Evolutionary conservation across 2,329 filamentous ascomycete species (phyloP).

Genomic region (Alternaria longipes): DNA sequence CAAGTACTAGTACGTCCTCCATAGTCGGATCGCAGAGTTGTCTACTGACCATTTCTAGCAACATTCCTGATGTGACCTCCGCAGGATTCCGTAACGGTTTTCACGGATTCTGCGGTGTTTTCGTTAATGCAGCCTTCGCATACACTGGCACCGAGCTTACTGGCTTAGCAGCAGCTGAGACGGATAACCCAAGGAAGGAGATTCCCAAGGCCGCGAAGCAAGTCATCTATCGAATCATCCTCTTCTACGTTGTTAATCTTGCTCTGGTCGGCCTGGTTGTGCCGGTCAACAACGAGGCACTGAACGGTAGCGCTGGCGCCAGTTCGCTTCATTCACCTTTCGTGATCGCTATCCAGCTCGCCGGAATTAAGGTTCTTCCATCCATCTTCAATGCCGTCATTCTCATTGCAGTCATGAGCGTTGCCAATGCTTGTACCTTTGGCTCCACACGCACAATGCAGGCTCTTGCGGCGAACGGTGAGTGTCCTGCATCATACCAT

Average conservation of each 20-base stretch:
- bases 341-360: slow-evolving; percentile 69
- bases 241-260: slow-evolving; percentile 55
- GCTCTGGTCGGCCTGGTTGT: slow-evolving; percentile 54
- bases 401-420: slow-evolving; percentile 66
- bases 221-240: slow-evolving; percentile 55
- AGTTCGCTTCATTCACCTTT: slow-evolving; percentile 63
- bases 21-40: neutral
- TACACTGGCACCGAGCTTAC: slow-evolving; percentile 70
- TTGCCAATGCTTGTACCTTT: slow-evolving; percentile 66
- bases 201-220: slow-evolving; percentile 55
- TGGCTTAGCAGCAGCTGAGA: slow-evolving; percentile 66
- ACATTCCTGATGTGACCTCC: slow-evolving; percentile 3
- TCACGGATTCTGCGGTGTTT: slow-evolving; percentile 69
- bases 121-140: slow-evolving; percentile 69
- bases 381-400: slow-evolving; percentile 74
- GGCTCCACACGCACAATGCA: slow-evolving; percentile 65
- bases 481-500: neutral
- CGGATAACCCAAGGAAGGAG: slow-evolving; percentile 60
- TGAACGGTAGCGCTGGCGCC: slow-evolving; percentile 5
- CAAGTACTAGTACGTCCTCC: slow-evolving; percentile 61
- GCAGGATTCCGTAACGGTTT: slow-evolving; percentile 64
- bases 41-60: neutral
- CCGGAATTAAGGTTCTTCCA: slow-evolving; percentile 67
- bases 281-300: slow-evolving; percentile 37
- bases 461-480: slow-evolving; percentile 55